Percentiles rank a stretch among this genome's conserved stretches.
phyloP scores from a whole-genome alignment of 2,329 filamentous ascomycete genomes.

The Fusarium nematophilum region DNA sequence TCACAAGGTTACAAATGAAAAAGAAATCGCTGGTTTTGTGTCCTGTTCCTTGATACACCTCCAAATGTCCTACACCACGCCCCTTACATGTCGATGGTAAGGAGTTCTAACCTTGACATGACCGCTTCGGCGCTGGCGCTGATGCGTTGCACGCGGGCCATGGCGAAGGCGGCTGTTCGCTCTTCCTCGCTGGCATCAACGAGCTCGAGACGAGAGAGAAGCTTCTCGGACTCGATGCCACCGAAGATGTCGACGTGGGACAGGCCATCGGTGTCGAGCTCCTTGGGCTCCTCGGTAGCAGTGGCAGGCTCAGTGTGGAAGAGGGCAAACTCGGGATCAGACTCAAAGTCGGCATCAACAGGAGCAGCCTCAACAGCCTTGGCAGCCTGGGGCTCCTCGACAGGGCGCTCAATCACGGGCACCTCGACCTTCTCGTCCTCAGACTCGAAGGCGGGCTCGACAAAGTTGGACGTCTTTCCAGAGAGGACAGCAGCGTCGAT shows the following conservation, averaged over 20 bases:
- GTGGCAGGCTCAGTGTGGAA: slow-evolving; percentile 60
- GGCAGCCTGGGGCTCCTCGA: slow-evolving; percentile 49
- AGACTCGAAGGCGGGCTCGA: slow-evolving; percentile 57
- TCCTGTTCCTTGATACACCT: slow-evolving; percentile 15
- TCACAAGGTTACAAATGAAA: slow-evolving; percentile 37
- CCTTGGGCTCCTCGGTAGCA: slow-evolving; percentile 44
- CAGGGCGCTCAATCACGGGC: slow-evolving; percentile 62
- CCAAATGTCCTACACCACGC: neutral
- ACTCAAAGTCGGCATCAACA: slow-evolving; percentile 69
- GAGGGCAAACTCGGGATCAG: slow-evolving; percentile 70
- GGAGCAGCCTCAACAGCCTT: slow-evolving; percentile 43
- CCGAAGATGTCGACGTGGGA: slow-evolving; percentile 59
- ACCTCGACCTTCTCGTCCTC: slow-evolving; percentile 68
- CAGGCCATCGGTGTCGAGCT: slow-evolving; percentile 58
- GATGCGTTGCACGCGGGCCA: slow-evolving; percentile 64
- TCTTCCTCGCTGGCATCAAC: slow-evolving; percentile 67
- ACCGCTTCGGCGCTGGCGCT: slow-evolving; percentile 52
- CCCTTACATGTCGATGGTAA: slow-evolving; percentile 50
- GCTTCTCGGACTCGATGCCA: slow-evolving; percentile 72
- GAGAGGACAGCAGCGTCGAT: slow-evolving; percentile 74
- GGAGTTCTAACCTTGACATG: slow-evolving; percentile 51
- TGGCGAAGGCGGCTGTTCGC: slow-evolving; percentile 54
- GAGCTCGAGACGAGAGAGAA: slow-evolving; percentile 71
- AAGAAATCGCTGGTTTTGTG: slow-evolving; percentile 40
- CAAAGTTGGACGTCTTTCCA: slow-evolving; percentile 73